These are phyloP conservation scores for Metarhizium anisopliae DNA, from an alignment of 2,329 filamentous ascomycete species.

Conservation along the genomic window DNA sequence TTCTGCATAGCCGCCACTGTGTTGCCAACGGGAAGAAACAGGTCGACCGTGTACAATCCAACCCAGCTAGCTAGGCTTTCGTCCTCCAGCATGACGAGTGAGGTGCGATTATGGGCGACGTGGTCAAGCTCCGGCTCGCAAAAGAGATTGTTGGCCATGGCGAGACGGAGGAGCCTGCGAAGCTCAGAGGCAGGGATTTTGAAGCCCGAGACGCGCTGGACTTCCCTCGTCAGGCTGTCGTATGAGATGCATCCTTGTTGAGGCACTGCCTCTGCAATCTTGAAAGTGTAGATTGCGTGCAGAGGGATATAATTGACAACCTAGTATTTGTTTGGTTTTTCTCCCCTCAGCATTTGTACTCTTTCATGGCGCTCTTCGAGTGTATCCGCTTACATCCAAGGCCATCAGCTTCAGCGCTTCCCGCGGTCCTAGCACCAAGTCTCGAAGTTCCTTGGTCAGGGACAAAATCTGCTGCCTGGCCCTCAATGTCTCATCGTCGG, in stretches of 20 bases:
- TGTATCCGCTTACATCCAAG: conserved; percentile 16
- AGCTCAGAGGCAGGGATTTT: conserved; percentile 22
- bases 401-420: conserved; percentile 16
- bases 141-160: conserved; percentile 31
- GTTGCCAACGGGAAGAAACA: conserved; percentile 20
- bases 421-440: conserved; percentile 12
- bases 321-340: conserved; percentile 5
- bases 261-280: conserved; percentile 21
- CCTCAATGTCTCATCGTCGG: conserved; percentile 5
- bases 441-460: conserved; percentile 13
- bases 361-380: no score
- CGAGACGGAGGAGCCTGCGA: conserved; percentile 28
- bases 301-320: conserved; percentile 18
- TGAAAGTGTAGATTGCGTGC: conserved; percentile 22
- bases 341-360: neutral
- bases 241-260: conserved; percentile 17
- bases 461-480: conserved; percentile 13
- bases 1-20: conserved; percentile 23
- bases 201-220: conserved; percentile 25
- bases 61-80: conserved; percentile 21
- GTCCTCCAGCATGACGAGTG: conserved; percentile 21
- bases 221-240: conserved; percentile 14
- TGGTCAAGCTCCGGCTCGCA: conserved; percentile 25
- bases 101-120: conserved; percentile 29
- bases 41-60: conserved; percentile 18